phyloP scores from a whole-genome alignment of 1,284 basidiomycete genomes.

The Cutaneotrichosporon mucoides region DNA sequence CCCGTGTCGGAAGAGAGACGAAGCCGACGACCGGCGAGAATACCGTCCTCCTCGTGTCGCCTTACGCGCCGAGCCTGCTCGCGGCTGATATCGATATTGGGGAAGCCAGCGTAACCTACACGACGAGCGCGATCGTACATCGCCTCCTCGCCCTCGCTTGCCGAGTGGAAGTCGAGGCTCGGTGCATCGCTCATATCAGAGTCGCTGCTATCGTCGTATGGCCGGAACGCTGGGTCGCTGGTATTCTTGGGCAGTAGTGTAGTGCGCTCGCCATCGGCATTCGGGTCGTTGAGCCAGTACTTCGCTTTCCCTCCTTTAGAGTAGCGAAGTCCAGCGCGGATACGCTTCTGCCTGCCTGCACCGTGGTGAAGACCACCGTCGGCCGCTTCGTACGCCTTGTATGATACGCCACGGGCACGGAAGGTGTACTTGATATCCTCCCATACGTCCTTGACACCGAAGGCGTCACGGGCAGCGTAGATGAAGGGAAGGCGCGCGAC shows the following conservation, averaged over 20 bases:
- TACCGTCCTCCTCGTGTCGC: slow-evolving; percentile 47
- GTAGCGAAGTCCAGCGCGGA: slow-evolving; percentile 85
- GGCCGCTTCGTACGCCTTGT: slow-evolving; percentile 91
- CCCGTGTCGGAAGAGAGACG: not conserved
- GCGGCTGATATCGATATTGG: slow-evolving; percentile 74
- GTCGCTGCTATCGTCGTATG: slow-evolving; percentile 28
- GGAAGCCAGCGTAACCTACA: slow-evolving; percentile 90
- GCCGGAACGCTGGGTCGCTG: slow-evolving; percentile 35
- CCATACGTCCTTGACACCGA: slow-evolving; percentile 79
- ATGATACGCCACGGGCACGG: slow-evolving; percentile 84
- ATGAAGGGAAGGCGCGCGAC: slow-evolving; percentile 81
- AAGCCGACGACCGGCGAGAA: slow-evolving; percentile 40
- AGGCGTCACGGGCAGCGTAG: slow-evolving; percentile 82
- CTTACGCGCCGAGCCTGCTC: slow-evolving; percentile 38
- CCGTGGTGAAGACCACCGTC: slow-evolving; percentile 88
- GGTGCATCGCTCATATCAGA: slow-evolving; percentile 46
- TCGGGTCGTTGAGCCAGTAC: slow-evolving; percentile 79
- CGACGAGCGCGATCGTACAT: slow-evolving; percentile 64
- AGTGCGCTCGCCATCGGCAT: slow-evolving; percentile 53
- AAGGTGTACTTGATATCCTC: slow-evolving; percentile 81
- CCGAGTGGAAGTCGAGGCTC: slow-evolving; percentile 40
- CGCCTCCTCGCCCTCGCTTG: slow-evolving; percentile 53
- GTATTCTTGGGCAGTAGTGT: slow-evolving; percentile 64
- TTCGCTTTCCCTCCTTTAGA: slow-evolving; percentile 79
- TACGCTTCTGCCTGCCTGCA: slow-evolving; percentile 70